These are phyloP conservation scores for Yamadazyma membranifaciens DNA, from an alignment of 1,139 yeast species.

Conservation along the genomic window DNA sequence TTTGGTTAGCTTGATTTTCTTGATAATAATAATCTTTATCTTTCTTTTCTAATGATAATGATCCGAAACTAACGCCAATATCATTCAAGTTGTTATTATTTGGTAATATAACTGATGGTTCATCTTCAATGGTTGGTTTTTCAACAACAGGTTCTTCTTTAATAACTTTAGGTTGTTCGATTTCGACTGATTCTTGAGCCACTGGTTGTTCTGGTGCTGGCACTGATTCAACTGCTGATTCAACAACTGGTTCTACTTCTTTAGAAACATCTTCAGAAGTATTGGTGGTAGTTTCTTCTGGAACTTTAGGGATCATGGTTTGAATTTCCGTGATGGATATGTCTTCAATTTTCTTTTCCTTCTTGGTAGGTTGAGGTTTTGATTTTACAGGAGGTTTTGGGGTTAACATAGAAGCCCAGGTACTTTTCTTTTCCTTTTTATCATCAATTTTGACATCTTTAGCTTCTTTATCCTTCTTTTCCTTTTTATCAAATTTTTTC, in stretches of 20 bases:
- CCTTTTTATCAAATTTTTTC: conserved; percentile 25
- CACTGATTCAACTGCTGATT: conserved; percentile 9
- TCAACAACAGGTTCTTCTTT: conserved; percentile 17
- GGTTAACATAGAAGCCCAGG: conserved; percentile 64
- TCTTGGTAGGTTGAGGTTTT: conserved; percentile 16
- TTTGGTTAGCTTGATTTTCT: conserved; percentile 15
- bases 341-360: conserved; percentile 13
- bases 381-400: conserved; percentile 39
- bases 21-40: conserved; percentile 9
- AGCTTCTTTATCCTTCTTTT: conserved; percentile 8
- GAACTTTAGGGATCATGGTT: conserved; percentile 18
- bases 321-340: conserved; percentile 17
- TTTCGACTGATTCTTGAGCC: conserved; percentile 21
- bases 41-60: conserved; percentile 45
- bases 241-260: conserved; percentile 17
- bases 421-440: conserved; percentile 14
- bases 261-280: conserved; percentile 10
- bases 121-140: conserved; percentile 17
- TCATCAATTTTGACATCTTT: conserved; percentile 27
- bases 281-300: conserved; percentile 15
- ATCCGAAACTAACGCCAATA: conserved; percentile 72
- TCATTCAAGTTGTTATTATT: conserved; percentile 47
- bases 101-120: conserved; percentile 70
- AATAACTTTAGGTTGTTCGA: conserved; percentile 19
- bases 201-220: conserved; percentile 18